phyloP scores from a whole-genome alignment of 176 grass and related monocot species.

The Zoysia japonica region DNA sequence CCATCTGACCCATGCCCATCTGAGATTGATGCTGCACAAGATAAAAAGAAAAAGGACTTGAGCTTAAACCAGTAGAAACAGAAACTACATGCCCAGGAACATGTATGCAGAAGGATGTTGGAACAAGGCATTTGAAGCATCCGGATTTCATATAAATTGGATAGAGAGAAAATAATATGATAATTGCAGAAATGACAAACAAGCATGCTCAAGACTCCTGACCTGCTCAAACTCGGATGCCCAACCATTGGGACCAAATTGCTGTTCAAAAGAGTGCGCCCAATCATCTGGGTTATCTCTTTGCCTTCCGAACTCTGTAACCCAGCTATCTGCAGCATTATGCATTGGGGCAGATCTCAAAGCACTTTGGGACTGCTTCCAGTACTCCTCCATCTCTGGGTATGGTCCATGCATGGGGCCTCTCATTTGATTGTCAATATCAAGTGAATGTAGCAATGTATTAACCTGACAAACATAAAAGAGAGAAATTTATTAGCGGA shows the following conservation, averaged over 20 bases:
- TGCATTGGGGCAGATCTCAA: slow-evolving; percentile 64
- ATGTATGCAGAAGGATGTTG: slow-evolving; percentile 29
- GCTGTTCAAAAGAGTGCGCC: slow-evolving; percentile 89
- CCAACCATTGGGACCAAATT: slow-evolving; percentile 94
- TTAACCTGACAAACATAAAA: slow-evolving; percentile 74
- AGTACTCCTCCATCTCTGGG: slow-evolving; percentile 88
- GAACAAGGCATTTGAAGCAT: slow-evolving; percentile 7
- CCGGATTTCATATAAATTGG: slow-evolving; percentile 2
- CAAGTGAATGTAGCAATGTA: slow-evolving; percentile 85
- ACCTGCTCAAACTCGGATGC: slow-evolving; percentile 97
- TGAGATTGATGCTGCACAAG: slow-evolving; percentile 76
- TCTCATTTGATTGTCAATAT: slow-evolving; percentile 78
- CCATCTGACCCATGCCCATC: slow-evolving; percentile 66
- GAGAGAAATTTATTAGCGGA: slow-evolving; percentile 31
- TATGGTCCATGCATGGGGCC: slow-evolving; percentile 70
- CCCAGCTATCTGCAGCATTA: slow-evolving; percentile 84
- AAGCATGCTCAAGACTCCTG: slow-evolving; percentile 27
- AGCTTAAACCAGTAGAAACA: slow-evolving; percentile 29
- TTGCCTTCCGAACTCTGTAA: slow-evolving; percentile 75
- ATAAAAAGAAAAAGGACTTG: slow-evolving; percentile 19
- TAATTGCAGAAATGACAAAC: slow-evolving; percentile 23
- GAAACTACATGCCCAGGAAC: slow-evolving; percentile 32
- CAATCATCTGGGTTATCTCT: slow-evolving; percentile 80
- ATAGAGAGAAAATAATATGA: slow-evolving; percentile 4
- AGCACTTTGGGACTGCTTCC: slow-evolving; percentile 86